Base-by-base conservation (phyloP, 495 filamentous ascomycete species). In the Lindgomyces ingoldianus region DNA sequence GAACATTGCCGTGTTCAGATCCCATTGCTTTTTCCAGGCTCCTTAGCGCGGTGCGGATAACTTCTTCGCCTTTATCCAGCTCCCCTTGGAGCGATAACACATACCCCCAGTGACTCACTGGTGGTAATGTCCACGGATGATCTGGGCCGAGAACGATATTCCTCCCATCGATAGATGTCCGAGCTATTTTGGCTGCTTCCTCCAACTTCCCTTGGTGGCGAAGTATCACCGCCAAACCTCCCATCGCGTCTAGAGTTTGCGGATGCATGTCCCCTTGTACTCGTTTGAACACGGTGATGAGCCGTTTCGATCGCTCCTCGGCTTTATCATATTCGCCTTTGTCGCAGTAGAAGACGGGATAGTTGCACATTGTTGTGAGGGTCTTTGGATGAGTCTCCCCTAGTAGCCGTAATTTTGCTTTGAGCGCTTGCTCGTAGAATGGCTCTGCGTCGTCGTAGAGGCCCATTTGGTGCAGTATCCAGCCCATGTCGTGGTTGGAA, bases 381-480 rank as follows among this genome's bases (percentile, higher is more conserved):
- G 57, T 60, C 21, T 60, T 60, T 8, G 6, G 21, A 51, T 60
- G 57, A 18, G 57, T 41, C 6, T 60, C 57, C 1, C 57, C 57
- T 14, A 60, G 19, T 22, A 60, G 46, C 6, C 24, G 45, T 19
- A 19, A 3, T 30, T 60, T 60, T 2, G 57, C 57, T 14, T 50
- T 41, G 11, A 60, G 30, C 11, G 46, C 47, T 16, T 11, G 16
- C 11, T 60, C 29, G 29, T 60, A 60, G 27, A 36, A 60, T 11
- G 57, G 57, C 22, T 50, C 57, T 4, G 57, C 57, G 1, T 50
- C 47, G 16, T 51, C 30, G 21, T 60, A 60, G 1, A n/a, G 25
- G 10, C 57, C 57, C 25, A 60, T 42, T 25, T 60, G 57, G 39
- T 60, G 57, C n/a, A 21, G 46, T 21, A 60, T 60, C 57, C 57